Conservation (phyloP, 2,329 filamentous ascomycete species). For the Pezicula rhizophila region DNA sequence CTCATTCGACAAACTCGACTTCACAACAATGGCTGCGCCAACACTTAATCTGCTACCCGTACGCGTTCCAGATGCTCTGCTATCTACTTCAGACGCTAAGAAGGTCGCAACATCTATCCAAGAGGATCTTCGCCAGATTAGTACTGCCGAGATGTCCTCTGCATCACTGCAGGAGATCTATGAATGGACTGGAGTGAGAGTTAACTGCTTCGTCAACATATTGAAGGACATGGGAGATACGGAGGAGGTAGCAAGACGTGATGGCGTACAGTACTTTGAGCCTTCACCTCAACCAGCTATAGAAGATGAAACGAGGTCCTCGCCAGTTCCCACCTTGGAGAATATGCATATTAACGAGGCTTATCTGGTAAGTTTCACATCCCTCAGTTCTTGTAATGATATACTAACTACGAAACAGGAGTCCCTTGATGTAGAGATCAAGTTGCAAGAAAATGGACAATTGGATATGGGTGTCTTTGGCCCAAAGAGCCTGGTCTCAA, state of each 20-base stretch:
- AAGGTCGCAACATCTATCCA: slow-evolving; percentile 58
- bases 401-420: not conserved
- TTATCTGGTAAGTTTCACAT: slow-evolving; percentile 3
- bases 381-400: not conserved
- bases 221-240: slow-evolving; percentile 34
- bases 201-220: slow-evolving; percentile 80
- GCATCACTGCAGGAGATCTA: slow-evolving; percentile 66
- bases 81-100: slow-evolving; percentile 29
- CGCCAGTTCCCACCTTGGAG: not conserved
- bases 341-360: not conserved
- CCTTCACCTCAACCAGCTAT: not conserved
- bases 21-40: slow-evolving; percentile 51
- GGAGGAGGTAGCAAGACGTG: not conserved
- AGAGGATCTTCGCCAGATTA: slow-evolving; percentile 58
- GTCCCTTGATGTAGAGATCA: slow-evolving; percentile 9
- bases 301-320: not conserved
- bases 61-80: slow-evolving; percentile 37
- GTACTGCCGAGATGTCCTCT: slow-evolving; percentile 44
- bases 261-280: not conserved
- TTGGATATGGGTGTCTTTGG: slow-evolving; percentile 9
- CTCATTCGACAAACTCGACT: slow-evolving; percentile 40
- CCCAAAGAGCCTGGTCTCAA: not conserved
- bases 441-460: not conserved
- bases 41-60: slow-evolving; percentile 78
- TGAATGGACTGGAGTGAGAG: slow-evolving; percentile 64